phyloP scores from a whole-genome alignment of 2,329 filamentous ascomycete genomes.

The Colletotrichum sp. region DNA sequence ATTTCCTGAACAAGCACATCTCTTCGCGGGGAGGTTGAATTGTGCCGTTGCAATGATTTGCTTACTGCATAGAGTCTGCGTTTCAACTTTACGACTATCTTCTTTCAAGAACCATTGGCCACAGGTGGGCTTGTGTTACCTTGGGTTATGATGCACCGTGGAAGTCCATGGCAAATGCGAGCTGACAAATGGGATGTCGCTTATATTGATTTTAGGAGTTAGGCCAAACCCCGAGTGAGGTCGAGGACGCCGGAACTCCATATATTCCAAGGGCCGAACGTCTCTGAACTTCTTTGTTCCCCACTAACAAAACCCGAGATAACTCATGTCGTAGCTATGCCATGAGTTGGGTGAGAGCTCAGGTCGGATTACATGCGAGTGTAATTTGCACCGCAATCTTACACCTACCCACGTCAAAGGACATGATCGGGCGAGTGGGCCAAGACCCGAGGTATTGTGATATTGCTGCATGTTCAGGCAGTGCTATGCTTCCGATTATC shows the following conservation, averaged over 20 bases:
- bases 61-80: background rate
- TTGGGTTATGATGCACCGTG: background rate
- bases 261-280: background rate
- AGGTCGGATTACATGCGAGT: background rate
- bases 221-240: background rate
- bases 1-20: background rate
- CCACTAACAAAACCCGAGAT: accelerated
- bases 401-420: background rate
- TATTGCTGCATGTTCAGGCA: background rate
- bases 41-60: background rate
- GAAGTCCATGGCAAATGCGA: background rate
- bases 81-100: background rate
- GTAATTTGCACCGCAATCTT: background rate
- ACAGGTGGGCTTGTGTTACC: background rate
- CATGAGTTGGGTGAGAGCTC: background rate
- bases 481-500: background rate
- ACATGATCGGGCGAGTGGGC: background rate
- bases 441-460: background rate
- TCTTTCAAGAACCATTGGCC: background rate
- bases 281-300: accelerated
- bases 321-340: background rate
- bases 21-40: background rate
- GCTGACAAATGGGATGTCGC: background rate
- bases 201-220: background rate
- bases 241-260: background rate